Conservation (phyloP, 345 rosid genomes). For the Ceriops tagal region DNA sequence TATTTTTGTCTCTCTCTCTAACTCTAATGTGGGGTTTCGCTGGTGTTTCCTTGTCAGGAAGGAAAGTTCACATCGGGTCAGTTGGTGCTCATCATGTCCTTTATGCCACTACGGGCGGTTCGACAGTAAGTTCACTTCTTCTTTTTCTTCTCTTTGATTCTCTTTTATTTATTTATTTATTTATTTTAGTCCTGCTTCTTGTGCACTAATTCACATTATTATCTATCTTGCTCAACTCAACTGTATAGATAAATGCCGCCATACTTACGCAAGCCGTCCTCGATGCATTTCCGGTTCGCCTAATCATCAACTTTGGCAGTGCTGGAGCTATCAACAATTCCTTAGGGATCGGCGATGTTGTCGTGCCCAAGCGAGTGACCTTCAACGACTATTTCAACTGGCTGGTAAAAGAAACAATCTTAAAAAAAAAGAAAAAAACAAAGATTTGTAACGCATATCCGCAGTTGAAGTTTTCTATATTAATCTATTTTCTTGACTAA, state of each 20-base stretch:
- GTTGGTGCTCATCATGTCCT: not conserved
- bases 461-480: too few species aligned
- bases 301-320: constrained; percentile 11
- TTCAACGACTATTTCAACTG: constrained; percentile 10
- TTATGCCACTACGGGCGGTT: not conserved
- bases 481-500: too few species aligned
- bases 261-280: not conserved
- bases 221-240: not conserved
- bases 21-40: too few species aligned
- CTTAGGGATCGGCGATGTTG: constrained; percentile 8
- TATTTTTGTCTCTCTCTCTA: too few species aligned
- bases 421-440: too few species aligned
- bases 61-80: not conserved
- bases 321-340: constrained; percentile 15
- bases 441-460: too few species aligned
- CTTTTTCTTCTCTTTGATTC: not conserved
- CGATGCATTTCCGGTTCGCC: not conserved
- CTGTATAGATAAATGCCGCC: constrained; percentile 2
- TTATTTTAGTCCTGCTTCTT: not conserved
- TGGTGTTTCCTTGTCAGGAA: not conserved
- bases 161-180: too few species aligned
- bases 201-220: not conserved
- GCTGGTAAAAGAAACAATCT: not conserved
- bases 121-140: not conserved
- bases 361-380: constrained; percentile 6